Evolutionary conservation across 139 green algal species (phyloP), one percentile per base, ranked within the genome.

Genomic region (Yamagishiella unicocca): DNA sequence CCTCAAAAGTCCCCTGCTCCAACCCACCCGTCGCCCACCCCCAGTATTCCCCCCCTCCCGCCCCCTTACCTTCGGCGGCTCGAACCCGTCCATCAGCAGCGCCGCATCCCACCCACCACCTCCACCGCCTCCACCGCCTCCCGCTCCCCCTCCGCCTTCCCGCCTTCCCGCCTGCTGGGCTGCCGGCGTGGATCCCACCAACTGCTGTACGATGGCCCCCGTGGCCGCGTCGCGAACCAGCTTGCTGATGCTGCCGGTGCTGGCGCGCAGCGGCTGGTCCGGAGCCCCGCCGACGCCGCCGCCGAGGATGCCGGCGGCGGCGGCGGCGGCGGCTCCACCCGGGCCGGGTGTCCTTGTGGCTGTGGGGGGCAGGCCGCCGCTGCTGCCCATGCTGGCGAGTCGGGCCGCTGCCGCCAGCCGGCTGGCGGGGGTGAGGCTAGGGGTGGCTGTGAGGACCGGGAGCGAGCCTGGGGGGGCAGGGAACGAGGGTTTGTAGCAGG

Each of bases 71-170:
- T 93, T 40, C 0, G 94, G 94, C 33, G 92, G 88, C 1, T 89
- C 83, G 83, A 98, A 98, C 4, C 96, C 96, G 9, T 98, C 96
- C 37, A 98, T 90, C 25, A 98, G 82, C 37, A 95, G 91, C 22
- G 55, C 25, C 7, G 29, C 17, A 46, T 81, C 40, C 68, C 77
- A 42, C 22, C 80, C 71, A 38, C 58, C 55, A 1, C 25, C 24
- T 38, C 38, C 27, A 12, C 53, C 53, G 24, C 77, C 38, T 25
- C 68, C 82, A 4, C 50, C 46, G 42, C 31, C 54, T 0, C 24
- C 9, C 0, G 9, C 68, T 0, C 25, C 17, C 54, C 31, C 81
- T 5, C 35, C 5, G 4, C 35, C 24, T 1, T 38, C 38, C 21
- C 33, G 25, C 58, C n/a, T 14, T 3, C 17, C 21, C 46, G 37